Base-by-base conservation (phyloP, 164 flowering plant species). In the Taxillus chinensis region DNA sequence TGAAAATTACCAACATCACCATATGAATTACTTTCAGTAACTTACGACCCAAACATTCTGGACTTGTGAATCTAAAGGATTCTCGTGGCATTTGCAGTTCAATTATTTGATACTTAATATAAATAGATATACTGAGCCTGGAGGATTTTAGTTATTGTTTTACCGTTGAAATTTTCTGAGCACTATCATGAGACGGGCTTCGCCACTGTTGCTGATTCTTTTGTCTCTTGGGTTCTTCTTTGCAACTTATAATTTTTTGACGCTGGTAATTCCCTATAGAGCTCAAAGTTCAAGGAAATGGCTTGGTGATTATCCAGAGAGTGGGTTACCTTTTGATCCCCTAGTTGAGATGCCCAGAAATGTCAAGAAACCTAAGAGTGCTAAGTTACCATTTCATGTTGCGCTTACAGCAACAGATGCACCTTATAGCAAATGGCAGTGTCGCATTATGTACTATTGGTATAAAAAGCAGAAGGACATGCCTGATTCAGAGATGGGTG, bases 381-480 rank as follows among this genome's bases (percentile, higher is more conserved):
- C 66, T 11, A 82, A 67, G 57, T 45, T 57, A 51, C 84, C 67
- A 5, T 89, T 80, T 68, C 98, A 92, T 72, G 82, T 92, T 63
- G 96, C 95, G n/a, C 71, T 92, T 7, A 92, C 98, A 14, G 91
- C 98, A 1, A 87, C 92, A 16, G 95, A 89, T 75, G 79, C 88
- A 53, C 79, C 90, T 41, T 92, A 92, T 68, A 86, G 82, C 74
- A 79, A 92, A 74, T 92, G 98, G 98, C 98, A 92, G 67, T 83
- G 88, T 62, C 89, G 98, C 17, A 87, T 92, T 45, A 92, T 92
- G 98, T 92, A 89, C 61, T 92, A 89, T 65, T 92, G 96, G 98
- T 92, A 86, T 69, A 81, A 86, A 84, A 86, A 89, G 74, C 61
- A 66, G 65, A 86, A 79, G 68, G 80, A 81, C 61, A 45, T 79